Evolutionary conservation across 495 filamentous ascomycete genomes (phyloP).

Genomic region (Talaromyces nanjingensis): DNA sequence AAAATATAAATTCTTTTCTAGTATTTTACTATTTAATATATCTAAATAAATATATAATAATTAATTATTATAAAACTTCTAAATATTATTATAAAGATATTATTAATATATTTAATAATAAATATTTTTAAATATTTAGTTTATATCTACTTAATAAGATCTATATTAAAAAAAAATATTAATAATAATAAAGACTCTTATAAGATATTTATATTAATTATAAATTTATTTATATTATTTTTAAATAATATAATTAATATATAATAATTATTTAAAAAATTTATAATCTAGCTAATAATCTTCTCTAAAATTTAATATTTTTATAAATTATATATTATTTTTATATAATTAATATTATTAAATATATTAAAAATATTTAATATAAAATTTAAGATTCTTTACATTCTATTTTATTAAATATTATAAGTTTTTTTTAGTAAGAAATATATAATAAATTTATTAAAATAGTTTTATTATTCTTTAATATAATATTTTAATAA

Average conservation of each 20-base stretch:
- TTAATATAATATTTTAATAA: conserved; percentile 5
- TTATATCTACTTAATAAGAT: background rate
- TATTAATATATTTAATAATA: background rate
- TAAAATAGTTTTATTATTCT: conserved; percentile 8
- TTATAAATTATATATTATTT: conserved; percentile 8
- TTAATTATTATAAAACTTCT: too few relatives aligned
- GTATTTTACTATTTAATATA: background rate
- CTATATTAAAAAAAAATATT: conserved; percentile 11
- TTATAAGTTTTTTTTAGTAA: conserved; percentile 2
- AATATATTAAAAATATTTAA: conserved; percentile 6
- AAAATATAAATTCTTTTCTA: background rate
- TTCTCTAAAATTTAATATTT: conserved; percentile 9
- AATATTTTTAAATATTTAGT: background rate
- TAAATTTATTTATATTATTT: conserved; percentile 11
- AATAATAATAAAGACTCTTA: conserved; percentile 10
- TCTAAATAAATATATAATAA: background rate
- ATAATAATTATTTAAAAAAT: conserved; percentile 3
- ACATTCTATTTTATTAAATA: conserved; percentile 1
- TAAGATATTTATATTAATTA: conserved; percentile 8
- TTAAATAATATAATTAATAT: conserved; percentile 13
- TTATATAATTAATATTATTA: conserved; percentile 5
- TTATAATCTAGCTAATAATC: conserved; percentile 4
- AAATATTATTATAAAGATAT: background rate
- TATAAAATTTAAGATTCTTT: background rate
- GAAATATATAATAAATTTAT: conserved; percentile 4